A percentile compares a stretch with the other conserved stretches of the same genome.
Evolutionary conservation across 2,329 filamentous ascomycete species (phyloP).

Genomic region (Orbilia ellipsospora): DNA sequence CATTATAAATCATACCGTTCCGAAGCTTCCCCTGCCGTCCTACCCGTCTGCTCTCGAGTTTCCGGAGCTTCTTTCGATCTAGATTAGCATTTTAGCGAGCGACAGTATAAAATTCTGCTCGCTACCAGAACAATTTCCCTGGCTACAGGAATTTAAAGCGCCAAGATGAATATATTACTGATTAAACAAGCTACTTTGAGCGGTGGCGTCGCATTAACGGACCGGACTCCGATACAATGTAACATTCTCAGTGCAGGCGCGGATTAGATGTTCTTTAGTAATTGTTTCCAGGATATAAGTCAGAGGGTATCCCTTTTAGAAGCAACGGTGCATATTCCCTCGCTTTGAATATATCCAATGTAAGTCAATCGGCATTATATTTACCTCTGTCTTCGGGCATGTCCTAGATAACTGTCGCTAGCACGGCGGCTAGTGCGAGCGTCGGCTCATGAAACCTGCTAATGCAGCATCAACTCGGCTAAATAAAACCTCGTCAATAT

Average conservation of each 20-base stretch:
- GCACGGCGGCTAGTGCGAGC: not conserved
- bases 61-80: not conserved
- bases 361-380: too few species aligned
- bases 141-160: not conserved
- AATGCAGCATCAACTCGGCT: too few species aligned
- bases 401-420: not conserved
- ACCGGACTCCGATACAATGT: slow-evolving; percentile 19
- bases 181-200: not conserved
- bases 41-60: too few species aligned
- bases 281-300: too few species aligned
- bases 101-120: not conserved
- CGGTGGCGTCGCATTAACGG: slow-evolving; percentile 11
- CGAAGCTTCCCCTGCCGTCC: too few species aligned
- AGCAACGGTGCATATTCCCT: too few species aligned
- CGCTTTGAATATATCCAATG: too few species aligned
- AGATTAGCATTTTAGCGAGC: not conserved
- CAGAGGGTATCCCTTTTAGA: too few species aligned
- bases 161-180: slow-evolving; percentile 1
- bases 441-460: not conserved
- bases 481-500: not conserved
- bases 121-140: not conserved
- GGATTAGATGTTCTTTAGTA: too few species aligned
- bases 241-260: not conserved
- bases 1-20: not conserved
- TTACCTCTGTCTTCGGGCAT: too few species aligned